These are phyloP conservation scores for Vanderwaltozyma polyspora DNA, from an alignment of 805 yeast genomes.

Conservation along the genomic window DNA sequence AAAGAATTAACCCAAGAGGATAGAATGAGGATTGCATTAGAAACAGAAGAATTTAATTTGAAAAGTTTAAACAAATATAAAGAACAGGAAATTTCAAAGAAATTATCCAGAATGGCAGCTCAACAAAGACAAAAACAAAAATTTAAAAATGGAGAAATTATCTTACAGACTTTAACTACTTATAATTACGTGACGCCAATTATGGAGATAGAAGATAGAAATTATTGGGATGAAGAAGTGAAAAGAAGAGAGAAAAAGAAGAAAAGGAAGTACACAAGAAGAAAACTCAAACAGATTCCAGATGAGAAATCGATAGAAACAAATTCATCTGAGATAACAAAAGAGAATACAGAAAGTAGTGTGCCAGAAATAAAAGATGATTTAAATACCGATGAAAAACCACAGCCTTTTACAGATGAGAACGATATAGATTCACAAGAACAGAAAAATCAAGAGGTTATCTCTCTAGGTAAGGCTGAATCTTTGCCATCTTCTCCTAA, in stretches of 20 bases:
- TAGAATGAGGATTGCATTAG: slow-evolving; percentile 61
- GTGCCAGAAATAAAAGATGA: not conserved
- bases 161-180: slow-evolving; percentile 13
- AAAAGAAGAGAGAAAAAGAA: slow-evolving; percentile 33
- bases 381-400: not conserved
- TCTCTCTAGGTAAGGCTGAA: too few relatives aligned
- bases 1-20: slow-evolving; percentile 32
- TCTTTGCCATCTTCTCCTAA: too few relatives aligned
- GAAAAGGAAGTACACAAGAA: slow-evolving; percentile 30
- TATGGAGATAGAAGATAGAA: slow-evolving; percentile 46
- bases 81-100: slow-evolving; percentile 75
- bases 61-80: slow-evolving; percentile 64
- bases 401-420: not conserved
- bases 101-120: slow-evolving; percentile 63
- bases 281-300: slow-evolving; percentile 18
- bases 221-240: slow-evolving; percentile 31
- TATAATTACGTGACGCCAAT: slow-evolving; percentile 41
- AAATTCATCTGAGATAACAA: too few relatives aligned
- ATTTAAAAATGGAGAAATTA: slow-evolving; percentile 37
- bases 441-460: too few relatives aligned
- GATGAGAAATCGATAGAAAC: too few relatives aligned
- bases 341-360: too few relatives aligned
- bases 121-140: slow-evolving; percentile 54
- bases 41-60: slow-evolving; percentile 70
- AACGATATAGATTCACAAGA: too few relatives aligned